Conservation (phyloP, 2,329 filamentous ascomycete genomes). For the Botrytis deweyae region DNA sequence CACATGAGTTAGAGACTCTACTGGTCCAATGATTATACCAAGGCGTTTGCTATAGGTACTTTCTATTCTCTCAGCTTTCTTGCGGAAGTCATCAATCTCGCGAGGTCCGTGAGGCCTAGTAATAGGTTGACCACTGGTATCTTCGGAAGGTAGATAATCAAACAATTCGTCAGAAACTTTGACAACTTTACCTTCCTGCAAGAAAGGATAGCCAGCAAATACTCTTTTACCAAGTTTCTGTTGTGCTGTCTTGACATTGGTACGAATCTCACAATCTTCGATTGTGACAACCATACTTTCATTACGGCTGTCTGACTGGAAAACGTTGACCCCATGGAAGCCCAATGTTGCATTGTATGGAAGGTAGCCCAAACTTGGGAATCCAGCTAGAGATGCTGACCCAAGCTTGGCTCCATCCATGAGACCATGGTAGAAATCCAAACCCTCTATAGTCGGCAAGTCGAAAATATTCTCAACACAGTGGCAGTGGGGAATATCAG, state of each 20-base stretch:
- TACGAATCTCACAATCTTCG: conserved; percentile 68
- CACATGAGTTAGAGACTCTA: conserved; percentile 88
- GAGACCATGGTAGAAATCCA: conserved; percentile 81
- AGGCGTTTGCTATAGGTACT: conserved; percentile 86
- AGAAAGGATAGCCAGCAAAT: conserved; percentile 90
- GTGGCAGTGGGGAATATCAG: conserved; percentile 79
- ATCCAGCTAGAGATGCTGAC: conserved; percentile 81
- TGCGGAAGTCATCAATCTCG: conserved; percentile 80
- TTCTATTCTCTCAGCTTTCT: conserved; percentile 81
- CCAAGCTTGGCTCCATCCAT: conserved; percentile 83
- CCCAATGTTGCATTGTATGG: conserved; percentile 78
- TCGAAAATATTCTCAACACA: conserved; percentile 98
- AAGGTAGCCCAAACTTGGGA: conserved; percentile 84
- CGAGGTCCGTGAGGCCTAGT: conserved; percentile 69
- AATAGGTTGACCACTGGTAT: conserved; percentile 60
- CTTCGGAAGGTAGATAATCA: conserved; percentile 71
- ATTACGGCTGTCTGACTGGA: conserved; percentile 93
- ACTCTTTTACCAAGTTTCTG: conserved; percentile 80
- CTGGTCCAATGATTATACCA: conserved; percentile 79
- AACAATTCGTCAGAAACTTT: conserved; percentile 93
- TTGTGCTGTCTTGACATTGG: conserved; percentile 71
- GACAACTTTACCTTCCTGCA: conserved; percentile 89
- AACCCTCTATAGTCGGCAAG: conserved; percentile 83
- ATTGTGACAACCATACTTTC: conserved; percentile 94
- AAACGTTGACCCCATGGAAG: conserved; percentile 89